Base-by-base conservation (phyloP, 2,329 filamentous ascomycete genomes). In the Aspergillus spinulosporus region DNA sequence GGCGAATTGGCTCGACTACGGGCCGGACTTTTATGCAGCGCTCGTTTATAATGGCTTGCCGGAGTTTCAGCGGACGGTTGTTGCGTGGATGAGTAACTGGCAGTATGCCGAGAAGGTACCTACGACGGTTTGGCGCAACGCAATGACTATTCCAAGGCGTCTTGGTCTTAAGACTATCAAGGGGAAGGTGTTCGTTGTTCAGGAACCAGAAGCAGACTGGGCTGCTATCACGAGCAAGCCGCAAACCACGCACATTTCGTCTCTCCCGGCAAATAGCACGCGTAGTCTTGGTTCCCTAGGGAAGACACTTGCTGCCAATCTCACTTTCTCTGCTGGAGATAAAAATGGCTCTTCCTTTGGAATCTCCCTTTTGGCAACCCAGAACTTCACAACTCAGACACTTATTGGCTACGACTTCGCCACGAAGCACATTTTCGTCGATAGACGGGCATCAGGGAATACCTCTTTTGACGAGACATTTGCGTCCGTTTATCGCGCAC, bases 1-100 rank as follows among this genome's bases (percentile, higher is more conserved):
- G 14, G 60, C 61, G 7, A 70, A 70, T 46, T 70, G 67, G 68
- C 40, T 70, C 48, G 68, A 70, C 46, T 63, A 57, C 48, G 68
- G 68, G 14, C 67, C 66, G 2, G 67, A 70, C 55, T 70, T 65
- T 36, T 70, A 70, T 46, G 68, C 68, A 5, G 60, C 66, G 0
- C 31, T 58, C 8, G 57, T 58, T 8, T 63, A 63, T 26, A 69
- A 67, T 36, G 68, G 67, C 3, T 57, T 68, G 2, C 52, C 63
- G 2, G 12, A 44, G 8, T 44, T 57, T 29, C 51, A 64, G 3
- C 62, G 59, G 12, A 60, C 64, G 21, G 50, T 60, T 2, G 59
- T 69, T 34, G 60, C 46, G 4, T 70, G 68, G 67, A 69, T 69
- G 67, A 70, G 63, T 40, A 69, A 70, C 56, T 70, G 68, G 68